Conservation (phyloP, 257 asterid species). For the Solanum dulcamara region DNA sequence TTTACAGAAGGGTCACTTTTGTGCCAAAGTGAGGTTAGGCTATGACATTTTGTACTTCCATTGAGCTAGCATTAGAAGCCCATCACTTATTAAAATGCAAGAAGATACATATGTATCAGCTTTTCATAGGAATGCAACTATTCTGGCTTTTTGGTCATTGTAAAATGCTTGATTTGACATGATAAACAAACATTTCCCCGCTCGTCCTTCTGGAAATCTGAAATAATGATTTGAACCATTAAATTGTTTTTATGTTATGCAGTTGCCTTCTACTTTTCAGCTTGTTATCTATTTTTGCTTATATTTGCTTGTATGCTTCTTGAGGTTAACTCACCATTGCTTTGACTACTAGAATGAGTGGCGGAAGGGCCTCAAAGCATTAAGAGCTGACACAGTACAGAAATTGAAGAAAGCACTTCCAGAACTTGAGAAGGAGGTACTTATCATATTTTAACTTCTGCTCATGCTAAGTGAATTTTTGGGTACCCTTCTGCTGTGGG, state of each 20-base stretch:
- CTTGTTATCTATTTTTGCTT: not conserved
- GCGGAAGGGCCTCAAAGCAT: constrained; percentile 74
- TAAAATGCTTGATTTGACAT: not conserved
- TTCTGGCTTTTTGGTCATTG: not conserved
- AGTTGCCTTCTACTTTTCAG: not conserved
- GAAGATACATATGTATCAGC: not conserved
- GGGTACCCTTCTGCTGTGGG: not conserved
- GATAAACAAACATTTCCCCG: not conserved
- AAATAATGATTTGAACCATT: not conserved
- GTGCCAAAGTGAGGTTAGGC: not conserved
- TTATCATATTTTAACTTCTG: not conserved
- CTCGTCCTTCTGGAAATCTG: not conserved
- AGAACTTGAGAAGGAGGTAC: constrained; percentile 73
- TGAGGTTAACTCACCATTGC: not conserved
- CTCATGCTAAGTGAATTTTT: not conserved
- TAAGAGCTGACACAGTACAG: constrained; percentile 46
- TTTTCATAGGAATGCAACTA: not conserved
- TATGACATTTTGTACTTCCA: not conserved
- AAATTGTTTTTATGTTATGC: not conserved
- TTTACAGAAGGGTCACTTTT: not conserved
- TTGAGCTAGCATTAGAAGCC: not conserved
- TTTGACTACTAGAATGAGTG: constrained; percentile 19
- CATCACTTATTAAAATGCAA: not conserved
- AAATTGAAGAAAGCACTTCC: constrained; percentile 79
- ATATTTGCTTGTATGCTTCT: not conserved